Evolutionary conservation across 2,329 filamentous ascomycete genomes (phyloP), one percentile per base, ranked within the genome.

Genomic region (Diaporthe ampelina): DNA sequence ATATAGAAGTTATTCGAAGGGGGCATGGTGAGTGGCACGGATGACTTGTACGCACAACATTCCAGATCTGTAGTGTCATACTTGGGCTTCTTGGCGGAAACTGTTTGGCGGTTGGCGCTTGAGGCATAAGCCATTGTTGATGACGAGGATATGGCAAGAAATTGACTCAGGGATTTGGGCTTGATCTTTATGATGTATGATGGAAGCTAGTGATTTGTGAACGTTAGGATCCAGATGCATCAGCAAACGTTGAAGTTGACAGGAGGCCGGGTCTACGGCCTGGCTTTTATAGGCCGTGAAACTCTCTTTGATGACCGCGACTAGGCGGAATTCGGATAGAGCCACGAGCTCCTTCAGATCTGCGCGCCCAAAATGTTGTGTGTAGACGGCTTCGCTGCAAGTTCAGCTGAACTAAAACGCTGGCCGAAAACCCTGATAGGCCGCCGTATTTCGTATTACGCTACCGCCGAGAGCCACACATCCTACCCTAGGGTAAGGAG

Each of bases 21-120:
- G 19, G 37, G 26, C 8, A 15, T 10, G 21, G 10, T 19, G 24
- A 32, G 35, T 50, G 13, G n/a, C n/a, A 35, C 11, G 15, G 57
- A 61, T 43, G 5, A 40, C 15, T 4, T 26, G 10, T 65, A 52
- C 61, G 9, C 52, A 67, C 61, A 91, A 83, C 89, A 91, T 80
- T 89, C 87, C 10, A 89, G 81, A 76, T 89, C 87, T 9, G 70
- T 29, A 1, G 48, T 17, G 48, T 72, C 70, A 48, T 72, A 67
- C 10, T 67, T 63, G 0, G 85, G 57, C 35, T 72, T 72, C 48
- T 68, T 72, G n/a, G 57, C 45, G 52, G 59, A 72, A 15, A 67
- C 59, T 13, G 50, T 56, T 26, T 67, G 61, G 29, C 26, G 61
- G 17, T 52, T 50, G 43, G 61, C 26, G 61, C 61, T 67, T 13